Evolutionary conservation across 306 rosid species (phyloP), one percentile per base, ranked within the genome.

Genomic region (Oemleria cerasiformis): DNA sequence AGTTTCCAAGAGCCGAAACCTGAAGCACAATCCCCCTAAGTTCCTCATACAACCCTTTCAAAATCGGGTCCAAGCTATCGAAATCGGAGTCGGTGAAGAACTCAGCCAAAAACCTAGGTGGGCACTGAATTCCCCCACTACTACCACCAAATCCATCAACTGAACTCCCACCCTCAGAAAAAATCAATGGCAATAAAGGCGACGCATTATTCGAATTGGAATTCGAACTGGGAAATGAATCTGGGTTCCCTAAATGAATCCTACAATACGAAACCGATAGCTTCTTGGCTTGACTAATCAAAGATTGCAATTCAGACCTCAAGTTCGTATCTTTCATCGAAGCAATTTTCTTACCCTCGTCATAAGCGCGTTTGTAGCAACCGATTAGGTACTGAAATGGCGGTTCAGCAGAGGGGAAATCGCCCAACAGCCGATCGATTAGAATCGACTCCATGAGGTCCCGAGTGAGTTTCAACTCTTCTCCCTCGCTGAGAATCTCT

Each of bases 91-190:
- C 97, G 73, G 80, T 74, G 41, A 92, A 87, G 58, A 95, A 86
- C 75, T 95, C 99, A 9, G 91, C 99, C 77, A 95, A 72, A 77
- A 95, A 95, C 48, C 97, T 97, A 10, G 97, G 97, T 2, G 96
- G 96, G 65, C 86, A 70, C 61, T 77, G 92, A 39, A 58, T 76
- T 25, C 92, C 92, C 2, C 89, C 82, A 2, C 81, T 55, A 5
- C 84, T 66, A 19, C 75, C 71, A 49, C 76, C 96, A 16, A 78
- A 90, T 9, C 85, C 87, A 15, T 79, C 84, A 21, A 82, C 51
- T 1, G 87, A 66, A 30, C 88, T 73, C 1, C 89, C 92, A 0
- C 88, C 83, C 85, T 91, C 96, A 0, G 93, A 68, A 34, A 89
- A 82, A 63, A 95, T 51, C 80, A 91, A 75, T 13, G 92, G 96